Conservation (phyloP, 352 stramenopile genomes). For the Globisporangium ultimum region DNA sequence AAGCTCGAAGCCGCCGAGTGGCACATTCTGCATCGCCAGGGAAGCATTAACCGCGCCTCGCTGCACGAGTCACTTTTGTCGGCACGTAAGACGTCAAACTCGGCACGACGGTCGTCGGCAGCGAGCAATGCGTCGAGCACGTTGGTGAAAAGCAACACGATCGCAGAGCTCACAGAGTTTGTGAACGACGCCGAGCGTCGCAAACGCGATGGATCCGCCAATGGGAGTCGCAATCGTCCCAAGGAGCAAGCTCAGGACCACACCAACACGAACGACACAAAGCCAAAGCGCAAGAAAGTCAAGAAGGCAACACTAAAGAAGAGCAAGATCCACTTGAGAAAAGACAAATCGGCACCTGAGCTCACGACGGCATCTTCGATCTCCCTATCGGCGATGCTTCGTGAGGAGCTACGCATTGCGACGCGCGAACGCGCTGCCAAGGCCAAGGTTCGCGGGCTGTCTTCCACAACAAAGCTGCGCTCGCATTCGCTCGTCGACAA, state of each 20-base stretch:
- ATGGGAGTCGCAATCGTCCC: no score
- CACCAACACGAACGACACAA: background rate
- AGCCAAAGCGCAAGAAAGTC: background rate
- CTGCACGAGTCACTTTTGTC: constrained; percentile 19
- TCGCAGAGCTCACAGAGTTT: constrained; percentile 23
- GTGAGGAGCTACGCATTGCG: constrained; percentile 24
- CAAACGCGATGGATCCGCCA: constrained; percentile 17
- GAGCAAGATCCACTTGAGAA: background rate
- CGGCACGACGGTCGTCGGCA: background rate
- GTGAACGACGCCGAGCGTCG: constrained; percentile 30
- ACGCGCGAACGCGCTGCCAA: constrained; percentile 13
- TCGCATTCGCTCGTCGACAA: constrained; percentile 41
- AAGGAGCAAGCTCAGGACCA: background rate
- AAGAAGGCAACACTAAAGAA: constrained; percentile 3
- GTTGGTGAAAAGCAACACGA: constrained; percentile 11
- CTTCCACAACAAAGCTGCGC: constrained; percentile 2
- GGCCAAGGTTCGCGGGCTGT: background rate
- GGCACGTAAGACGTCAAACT: constrained; percentile 3
- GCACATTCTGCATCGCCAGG: constrained; percentile 34
- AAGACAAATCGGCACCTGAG: background rate
- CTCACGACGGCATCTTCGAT: constrained; percentile 9
- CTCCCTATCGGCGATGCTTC: constrained; percentile 33
- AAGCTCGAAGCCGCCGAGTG: constrained; percentile 46
- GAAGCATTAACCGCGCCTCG: constrained; percentile 23
- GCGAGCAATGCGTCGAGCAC: background rate